Conservation (phyloP, 768 basidiomycete species). For the Calvatia gigantea region DNA sequence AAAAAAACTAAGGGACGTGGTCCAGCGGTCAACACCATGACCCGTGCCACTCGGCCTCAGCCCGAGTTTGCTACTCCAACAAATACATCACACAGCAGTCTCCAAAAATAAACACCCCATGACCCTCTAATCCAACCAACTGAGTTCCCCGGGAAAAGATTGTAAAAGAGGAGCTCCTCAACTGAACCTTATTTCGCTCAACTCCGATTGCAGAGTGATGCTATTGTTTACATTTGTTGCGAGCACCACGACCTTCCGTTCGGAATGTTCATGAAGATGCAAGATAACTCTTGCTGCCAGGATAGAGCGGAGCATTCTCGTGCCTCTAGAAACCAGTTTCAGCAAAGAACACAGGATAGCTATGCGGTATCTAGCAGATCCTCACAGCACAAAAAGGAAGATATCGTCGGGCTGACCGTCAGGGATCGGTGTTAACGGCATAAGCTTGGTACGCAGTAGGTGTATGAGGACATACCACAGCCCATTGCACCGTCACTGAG, state of each 20-base stretch:
- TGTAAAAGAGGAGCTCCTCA: not conserved
- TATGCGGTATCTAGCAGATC: not conserved
- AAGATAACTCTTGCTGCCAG: not conserved
- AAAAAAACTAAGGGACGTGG: no score
- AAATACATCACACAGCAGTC: no score
- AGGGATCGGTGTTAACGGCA: not conserved
- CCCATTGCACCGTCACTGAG: not conserved
- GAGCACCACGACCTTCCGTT: not conserved
- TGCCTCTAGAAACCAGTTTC: not conserved
- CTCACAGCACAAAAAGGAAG: conserved; percentile 1
- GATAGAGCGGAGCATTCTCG: not conserved
- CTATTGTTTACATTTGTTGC: not conserved
- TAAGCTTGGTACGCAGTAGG: no score
- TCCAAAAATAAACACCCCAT: no score
- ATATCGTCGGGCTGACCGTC: not conserved
- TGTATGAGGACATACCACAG: not conserved
- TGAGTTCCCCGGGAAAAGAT: no score
- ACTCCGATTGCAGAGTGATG: no score
- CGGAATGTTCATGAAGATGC: not conserved
- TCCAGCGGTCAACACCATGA: no score
- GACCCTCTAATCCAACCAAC: no score
- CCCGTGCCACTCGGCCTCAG: no score
- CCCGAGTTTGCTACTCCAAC: no score
- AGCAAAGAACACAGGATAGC: not conserved
- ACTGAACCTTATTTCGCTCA: not conserved